Conservation (phyloP, 257 asterid species). For the Pogostemon cablin region DNA sequence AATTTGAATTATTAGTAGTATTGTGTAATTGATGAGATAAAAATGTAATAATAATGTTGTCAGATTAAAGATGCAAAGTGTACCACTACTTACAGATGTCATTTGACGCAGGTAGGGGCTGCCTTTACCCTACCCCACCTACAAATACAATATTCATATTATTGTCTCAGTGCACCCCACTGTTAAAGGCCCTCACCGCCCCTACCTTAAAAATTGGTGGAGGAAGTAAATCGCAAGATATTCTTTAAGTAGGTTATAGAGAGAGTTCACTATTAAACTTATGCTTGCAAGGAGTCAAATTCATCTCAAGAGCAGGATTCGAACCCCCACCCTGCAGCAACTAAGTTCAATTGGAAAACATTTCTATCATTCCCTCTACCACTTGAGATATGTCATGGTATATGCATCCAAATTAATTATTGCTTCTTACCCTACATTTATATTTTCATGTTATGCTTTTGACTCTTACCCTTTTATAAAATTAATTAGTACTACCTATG, state of each 20-base stretch:
- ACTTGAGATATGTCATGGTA: neutral
- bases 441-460: neutral
- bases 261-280: too few species aligned
- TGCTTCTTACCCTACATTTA: neutral
- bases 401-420: neutral
- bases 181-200: too few species aligned
- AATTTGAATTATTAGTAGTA: neutral
- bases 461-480: too few species aligned
- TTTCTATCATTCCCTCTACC: too few species aligned
- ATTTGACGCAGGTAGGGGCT: constrained; percentile 35
- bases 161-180: neutral
- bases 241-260: too few species aligned
- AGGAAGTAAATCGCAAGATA: too few species aligned
- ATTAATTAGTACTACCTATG: too few species aligned
- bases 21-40: neutral
- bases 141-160: neutral
- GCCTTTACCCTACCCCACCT: neutral
- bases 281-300: too few species aligned
- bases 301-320: too few species aligned
- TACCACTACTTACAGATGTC: constrained; percentile 29
- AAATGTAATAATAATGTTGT: constrained; percentile 12
- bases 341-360: too few species aligned
- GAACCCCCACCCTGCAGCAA: too few species aligned
- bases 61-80: constrained; percentile 15
- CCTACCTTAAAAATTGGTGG: too few species aligned